phyloP scores from a whole-genome alignment of 2,329 filamentous ascomycete species.

The Sporothrix protearum region DNA sequence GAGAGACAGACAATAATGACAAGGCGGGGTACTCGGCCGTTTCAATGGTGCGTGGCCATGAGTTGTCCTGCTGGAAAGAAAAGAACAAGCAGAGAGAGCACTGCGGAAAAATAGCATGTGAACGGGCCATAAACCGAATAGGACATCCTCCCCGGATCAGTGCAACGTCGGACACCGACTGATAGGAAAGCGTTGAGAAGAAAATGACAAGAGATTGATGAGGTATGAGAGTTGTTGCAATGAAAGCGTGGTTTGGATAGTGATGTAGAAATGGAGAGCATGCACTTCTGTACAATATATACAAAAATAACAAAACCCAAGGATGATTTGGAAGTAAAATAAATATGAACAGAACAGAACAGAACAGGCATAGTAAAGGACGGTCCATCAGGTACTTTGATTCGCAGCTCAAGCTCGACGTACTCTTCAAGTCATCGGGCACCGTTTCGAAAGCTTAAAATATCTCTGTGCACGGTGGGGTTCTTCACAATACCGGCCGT shows the following conservation, averaged over 20 bases:
- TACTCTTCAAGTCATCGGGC: background rate
- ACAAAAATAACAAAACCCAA: background rate
- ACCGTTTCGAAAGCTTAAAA: background rate
- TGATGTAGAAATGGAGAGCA: background rate
- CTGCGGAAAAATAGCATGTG: slow-evolving; percentile 4
- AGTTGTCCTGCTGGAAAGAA: background rate
- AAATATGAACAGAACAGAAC: background rate
- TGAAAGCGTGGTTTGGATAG: background rate
- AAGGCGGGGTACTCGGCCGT: background rate
- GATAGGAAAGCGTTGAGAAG: background rate
- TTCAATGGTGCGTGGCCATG: background rate
- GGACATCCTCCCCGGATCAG: slow-evolving; percentile 7
- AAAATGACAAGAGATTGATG: background rate
- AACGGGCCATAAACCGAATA: slow-evolving; percentile 5
- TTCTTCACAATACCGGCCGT: no score
- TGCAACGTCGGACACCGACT: slow-evolving; percentile 8
- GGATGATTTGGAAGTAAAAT: background rate
- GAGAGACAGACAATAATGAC: background rate
- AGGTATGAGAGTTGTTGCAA: background rate
- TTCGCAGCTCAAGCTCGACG: background rate
- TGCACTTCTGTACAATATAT: background rate
- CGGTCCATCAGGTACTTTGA: background rate
- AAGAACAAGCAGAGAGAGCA: background rate
- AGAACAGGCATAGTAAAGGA: no score
- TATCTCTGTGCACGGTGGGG: background rate